Conservation (phyloP, 2,329 filamentous ascomycete species). For the Emydomyces testavorans region DNA sequence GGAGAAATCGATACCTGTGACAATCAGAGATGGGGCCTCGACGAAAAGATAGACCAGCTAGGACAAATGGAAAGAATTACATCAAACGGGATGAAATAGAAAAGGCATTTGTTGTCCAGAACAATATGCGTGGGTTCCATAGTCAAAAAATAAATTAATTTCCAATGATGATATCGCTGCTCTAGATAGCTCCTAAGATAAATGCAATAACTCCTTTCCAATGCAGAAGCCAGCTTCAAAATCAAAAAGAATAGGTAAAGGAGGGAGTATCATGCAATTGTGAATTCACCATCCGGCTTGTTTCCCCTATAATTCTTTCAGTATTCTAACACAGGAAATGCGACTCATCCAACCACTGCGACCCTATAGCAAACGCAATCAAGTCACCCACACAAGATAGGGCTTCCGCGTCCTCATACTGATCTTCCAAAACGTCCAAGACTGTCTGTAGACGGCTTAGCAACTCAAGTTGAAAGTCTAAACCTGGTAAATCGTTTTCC, state of each 20-base stretch:
- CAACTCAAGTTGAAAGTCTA: constrained; percentile 22
- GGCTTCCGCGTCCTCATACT: constrained; percentile 30
- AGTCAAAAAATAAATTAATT: not conserved
- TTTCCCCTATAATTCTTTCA: no score
- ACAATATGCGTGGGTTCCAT: no score
- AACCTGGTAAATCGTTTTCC: constrained; percentile 12
- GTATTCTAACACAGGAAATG: constrained; percentile 27
- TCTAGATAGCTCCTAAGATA: no score
- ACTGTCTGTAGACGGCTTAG: constrained; percentile 25
- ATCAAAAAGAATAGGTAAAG: not conserved
- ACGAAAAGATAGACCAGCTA: no score
- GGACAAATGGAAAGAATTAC: no score
- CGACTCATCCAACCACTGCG: constrained; percentile 30
- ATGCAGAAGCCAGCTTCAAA: no score
- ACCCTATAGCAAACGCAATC: constrained; percentile 35
- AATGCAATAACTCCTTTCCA: no score
- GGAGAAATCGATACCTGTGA: no score
- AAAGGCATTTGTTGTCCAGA: no score
- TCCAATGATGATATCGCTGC: no score
- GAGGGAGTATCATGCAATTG: not conserved
- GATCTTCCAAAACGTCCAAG: constrained; percentile 26
- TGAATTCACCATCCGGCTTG: not conserved
- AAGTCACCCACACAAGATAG: constrained; percentile 36
- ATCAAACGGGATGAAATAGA: no score
- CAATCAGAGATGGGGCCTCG: no score